phyloP scores from a whole-genome alignment of 1,139 yeast species.

The Kodamaea ohmeri region DNA sequence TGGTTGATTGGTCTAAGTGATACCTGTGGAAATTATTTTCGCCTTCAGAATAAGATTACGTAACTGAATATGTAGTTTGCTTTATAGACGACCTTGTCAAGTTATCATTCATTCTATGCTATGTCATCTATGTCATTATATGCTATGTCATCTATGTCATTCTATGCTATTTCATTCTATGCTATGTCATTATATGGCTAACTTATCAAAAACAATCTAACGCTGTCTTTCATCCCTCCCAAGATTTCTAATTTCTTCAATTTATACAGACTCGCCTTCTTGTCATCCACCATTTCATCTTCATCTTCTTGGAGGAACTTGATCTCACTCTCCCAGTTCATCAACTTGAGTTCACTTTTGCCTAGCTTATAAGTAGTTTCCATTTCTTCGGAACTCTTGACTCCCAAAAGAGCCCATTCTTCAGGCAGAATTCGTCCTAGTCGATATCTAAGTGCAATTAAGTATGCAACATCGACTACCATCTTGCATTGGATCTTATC shows the following conservation, averaged over 20 bases:
- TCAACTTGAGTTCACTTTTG: slow-evolving; percentile 7
- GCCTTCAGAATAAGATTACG: background rate
- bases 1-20: too few species aligned
- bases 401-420: slow-evolving; percentile 10
- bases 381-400: slow-evolving; percentile 9
- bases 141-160: background rate
- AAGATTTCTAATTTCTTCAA: slow-evolving; percentile 11
- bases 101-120: too few species aligned
- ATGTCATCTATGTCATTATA: background rate
- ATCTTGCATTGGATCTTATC: slow-evolving; percentile 12
- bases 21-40: background rate
- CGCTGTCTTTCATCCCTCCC: slow-evolving; percentile 14
- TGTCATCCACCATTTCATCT: slow-evolving; percentile 10
- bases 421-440: slow-evolving; percentile 6
- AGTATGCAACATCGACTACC: slow-evolving; percentile 9
- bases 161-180: background rate
- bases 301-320: slow-evolving; percentile 14
- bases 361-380: slow-evolving; percentile 6
- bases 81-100: slow-evolving; percentile 1
- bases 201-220: slow-evolving; percentile 14
- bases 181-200: background rate
- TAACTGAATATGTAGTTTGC: slow-evolving; percentile 1
- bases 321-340: slow-evolving; percentile 13
- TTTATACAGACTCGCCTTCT: slow-evolving; percentile 15
- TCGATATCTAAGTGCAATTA: slow-evolving; percentile 8